Evolutionary conservation across 2,329 filamentous ascomycete genomes (phyloP).

Genomic region (Aspergillus sp.): DNA sequence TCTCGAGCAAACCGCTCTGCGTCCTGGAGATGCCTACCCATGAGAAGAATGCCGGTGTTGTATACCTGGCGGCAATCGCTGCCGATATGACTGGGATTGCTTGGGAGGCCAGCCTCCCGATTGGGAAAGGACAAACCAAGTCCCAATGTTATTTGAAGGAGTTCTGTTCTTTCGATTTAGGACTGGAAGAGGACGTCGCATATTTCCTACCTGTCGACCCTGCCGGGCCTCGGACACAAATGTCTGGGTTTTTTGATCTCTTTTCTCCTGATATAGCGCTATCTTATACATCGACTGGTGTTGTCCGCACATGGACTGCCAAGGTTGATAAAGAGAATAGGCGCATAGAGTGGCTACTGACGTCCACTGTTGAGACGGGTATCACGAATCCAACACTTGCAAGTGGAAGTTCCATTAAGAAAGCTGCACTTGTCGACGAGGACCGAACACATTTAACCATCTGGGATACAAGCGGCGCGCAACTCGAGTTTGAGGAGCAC

Average conservation of each 20-base stretch:
- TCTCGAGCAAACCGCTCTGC: slow-evolving; percentile 73
- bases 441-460: slow-evolving; percentile 76
- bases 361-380: slow-evolving; percentile 77
- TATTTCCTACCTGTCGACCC: slow-evolving; percentile 80
- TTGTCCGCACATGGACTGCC: slow-evolving; percentile 82
- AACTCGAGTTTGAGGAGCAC: slow-evolving; percentile 76
- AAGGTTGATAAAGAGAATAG: slow-evolving; percentile 62
- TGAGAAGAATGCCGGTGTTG: slow-evolving; percentile 56
- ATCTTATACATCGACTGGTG: slow-evolving; percentile 74
- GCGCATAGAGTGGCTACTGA: slow-evolving; percentile 76
- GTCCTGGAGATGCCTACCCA: slow-evolving; percentile 68
- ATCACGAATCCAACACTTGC: slow-evolving; percentile 71
- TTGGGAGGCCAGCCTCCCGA: slow-evolving; percentile 72
- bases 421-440: slow-evolving; percentile 77
- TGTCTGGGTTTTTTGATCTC: slow-evolving; percentile 77
- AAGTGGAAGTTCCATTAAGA: slow-evolving; percentile 82
- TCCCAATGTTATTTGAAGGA: slow-evolving; percentile 55
- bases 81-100: slow-evolving; percentile 76
- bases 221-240: slow-evolving; percentile 69
- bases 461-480: slow-evolving; percentile 81
- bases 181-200: slow-evolving; percentile 52
- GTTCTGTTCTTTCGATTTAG: slow-evolving; percentile 71
- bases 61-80: slow-evolving; percentile 78
- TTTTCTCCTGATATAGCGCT: slow-evolving; percentile 85
- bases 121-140: slow-evolving; percentile 27